A percentile compares a stretch with the other conserved stretches of the same genome.
phyloP scores from a whole-genome alignment of 2,329 filamentous ascomycete species.

The Penicillium sp. region DNA sequence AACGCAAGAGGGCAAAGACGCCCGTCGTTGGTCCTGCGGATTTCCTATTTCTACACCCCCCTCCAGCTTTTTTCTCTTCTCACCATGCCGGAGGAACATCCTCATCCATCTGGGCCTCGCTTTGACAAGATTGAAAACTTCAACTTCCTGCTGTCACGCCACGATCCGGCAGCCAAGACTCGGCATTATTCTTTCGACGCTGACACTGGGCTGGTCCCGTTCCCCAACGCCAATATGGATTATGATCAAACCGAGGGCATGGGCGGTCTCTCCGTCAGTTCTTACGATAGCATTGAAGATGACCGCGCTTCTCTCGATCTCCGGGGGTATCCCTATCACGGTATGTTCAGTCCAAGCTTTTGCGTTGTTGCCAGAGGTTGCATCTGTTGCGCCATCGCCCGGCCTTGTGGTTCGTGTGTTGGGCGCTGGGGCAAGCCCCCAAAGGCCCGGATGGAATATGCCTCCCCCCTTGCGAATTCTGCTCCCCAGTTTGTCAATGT shows the following conservation, averaged over 20 bases:
- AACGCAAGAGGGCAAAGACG: background rate
- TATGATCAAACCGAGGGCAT: slow-evolving; percentile 43
- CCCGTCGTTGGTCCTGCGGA: slow-evolving; percentile 12
- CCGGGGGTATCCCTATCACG: slow-evolving; percentile 40
- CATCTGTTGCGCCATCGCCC: slow-evolving; percentile 36
- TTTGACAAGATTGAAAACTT: slow-evolving; percentile 39
- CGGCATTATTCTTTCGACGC: slow-evolving; percentile 42
- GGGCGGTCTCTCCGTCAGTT: slow-evolving; percentile 42
- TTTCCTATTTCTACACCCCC: slow-evolving; percentile 17
- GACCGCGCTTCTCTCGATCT: slow-evolving; percentile 40
- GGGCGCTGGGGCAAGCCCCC: too few species aligned
- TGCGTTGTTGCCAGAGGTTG: slow-evolving; percentile 25
- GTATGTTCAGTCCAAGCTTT: slow-evolving; percentile 35
- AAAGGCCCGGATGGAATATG: too few species aligned
- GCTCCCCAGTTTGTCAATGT: background rate
- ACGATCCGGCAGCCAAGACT: slow-evolving; percentile 32
- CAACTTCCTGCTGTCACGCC: slow-evolving; percentile 37
- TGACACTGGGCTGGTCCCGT: slow-evolving; percentile 33
- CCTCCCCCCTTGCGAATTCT: too few species aligned
- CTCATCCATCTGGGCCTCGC: slow-evolving; percentile 27
- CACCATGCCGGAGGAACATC: slow-evolving; percentile 36
- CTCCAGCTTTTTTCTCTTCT: slow-evolving; percentile 11
- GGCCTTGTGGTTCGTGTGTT: slow-evolving; percentile 28
- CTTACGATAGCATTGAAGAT: slow-evolving; percentile 43
- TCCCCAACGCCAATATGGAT: slow-evolving; percentile 37